Percentiles rank a stretch among this genome's conserved stretches.
phyloP scores from a whole-genome alignment of 2,329 filamentous ascomycete species.

The Zymoseptoria brevis region DNA sequence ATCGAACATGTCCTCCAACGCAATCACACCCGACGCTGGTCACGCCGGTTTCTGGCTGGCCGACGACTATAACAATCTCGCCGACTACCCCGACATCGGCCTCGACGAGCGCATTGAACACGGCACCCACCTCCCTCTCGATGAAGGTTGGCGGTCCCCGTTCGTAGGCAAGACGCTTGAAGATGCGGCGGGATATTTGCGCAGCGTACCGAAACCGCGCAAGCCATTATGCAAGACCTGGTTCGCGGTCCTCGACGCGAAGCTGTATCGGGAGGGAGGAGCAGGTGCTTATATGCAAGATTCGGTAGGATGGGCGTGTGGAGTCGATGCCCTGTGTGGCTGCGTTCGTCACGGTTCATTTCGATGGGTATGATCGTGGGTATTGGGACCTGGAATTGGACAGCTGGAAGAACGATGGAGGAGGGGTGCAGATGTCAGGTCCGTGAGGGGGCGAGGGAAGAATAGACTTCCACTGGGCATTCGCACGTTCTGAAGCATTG shows the following conservation, averaged over 20 bases:
- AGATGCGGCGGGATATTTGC: slow-evolving; percentile 1
- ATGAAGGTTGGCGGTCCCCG: slow-evolving; percentile 2
- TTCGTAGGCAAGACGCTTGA: slow-evolving; percentile 2
- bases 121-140: background rate
- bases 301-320: background rate
- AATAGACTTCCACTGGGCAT: no score
- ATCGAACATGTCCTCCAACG: slow-evolving; percentile 1
- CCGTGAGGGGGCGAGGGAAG: no score
- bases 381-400: no score
- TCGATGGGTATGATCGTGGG: background rate
- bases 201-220: slow-evolving; percentile 2
- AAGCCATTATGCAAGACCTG: slow-evolving; percentile 3
- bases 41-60: slow-evolving; percentile 4
- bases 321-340: background rate
- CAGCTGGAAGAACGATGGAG: no score
- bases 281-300: background rate
- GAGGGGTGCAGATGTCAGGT: no score
- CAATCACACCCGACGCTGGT: slow-evolving; percentile 1
- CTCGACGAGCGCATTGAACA: background rate
- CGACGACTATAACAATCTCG: background rate
- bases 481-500: no score
- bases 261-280: background rate
- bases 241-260: slow-evolving; percentile 1
- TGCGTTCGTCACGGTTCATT: background rate
- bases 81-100: background rate